Percentiles rank a stretch among this genome's conserved stretches.
Conservation (phyloP, 2,329 filamentous ascomycete genomes). For the Alternaria panax region DNA sequence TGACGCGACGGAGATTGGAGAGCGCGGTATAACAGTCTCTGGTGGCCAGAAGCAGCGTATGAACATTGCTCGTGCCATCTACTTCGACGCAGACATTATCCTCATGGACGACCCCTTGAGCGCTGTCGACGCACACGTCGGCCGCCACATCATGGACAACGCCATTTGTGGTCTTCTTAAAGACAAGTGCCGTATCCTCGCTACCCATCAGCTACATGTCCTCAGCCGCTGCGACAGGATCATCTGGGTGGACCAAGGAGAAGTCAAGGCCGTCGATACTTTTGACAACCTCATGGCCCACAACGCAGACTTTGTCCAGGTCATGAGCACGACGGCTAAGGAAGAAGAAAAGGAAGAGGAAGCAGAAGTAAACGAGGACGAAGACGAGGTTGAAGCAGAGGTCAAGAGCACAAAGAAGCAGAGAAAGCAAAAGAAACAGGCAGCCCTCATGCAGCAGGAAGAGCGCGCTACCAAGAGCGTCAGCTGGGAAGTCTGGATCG, state of each 20-base stretch:
- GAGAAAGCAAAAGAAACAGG: conserved; percentile 57
- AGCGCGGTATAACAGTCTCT: conserved; percentile 92
- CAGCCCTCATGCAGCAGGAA: conserved; percentile 74
- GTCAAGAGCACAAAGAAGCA: conserved; percentile 65
- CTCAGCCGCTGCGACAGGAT: conserved; percentile 89
- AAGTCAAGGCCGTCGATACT: conserved; percentile 84
- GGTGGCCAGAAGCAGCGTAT: conserved; percentile 94
- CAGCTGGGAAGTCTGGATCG: conserved; percentile 78
- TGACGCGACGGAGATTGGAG: conserved; percentile 91
- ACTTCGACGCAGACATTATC: conserved; percentile 68
- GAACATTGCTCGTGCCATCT: conserved; percentile 85
- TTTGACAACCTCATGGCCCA: conserved; percentile 86
- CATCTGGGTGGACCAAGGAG: conserved; percentile 89
- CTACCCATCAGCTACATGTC: conserved; percentile 95
- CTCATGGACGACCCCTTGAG: conserved; percentile 71
- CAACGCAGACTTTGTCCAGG: conserved; percentile 77
- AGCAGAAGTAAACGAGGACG: conserved; percentile 58
- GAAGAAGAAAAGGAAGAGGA: conserved; percentile 59
- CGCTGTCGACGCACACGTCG: conserved; percentile 65
- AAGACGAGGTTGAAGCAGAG: conserved; percentile 56
- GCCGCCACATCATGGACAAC: conserved; percentile 83
- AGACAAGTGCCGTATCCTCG: conserved; percentile 88
- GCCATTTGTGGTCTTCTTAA: conserved; percentile 89
- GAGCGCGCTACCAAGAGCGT: conserved; percentile 78
- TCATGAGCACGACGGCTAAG: conserved; percentile 82